Percentiles rank a stretch among this genome's conserved stretches.
Evolutionary conservation across 2,329 filamentous ascomycete species (phyloP).

Genomic region (Huntiella abstrusa): DNA sequence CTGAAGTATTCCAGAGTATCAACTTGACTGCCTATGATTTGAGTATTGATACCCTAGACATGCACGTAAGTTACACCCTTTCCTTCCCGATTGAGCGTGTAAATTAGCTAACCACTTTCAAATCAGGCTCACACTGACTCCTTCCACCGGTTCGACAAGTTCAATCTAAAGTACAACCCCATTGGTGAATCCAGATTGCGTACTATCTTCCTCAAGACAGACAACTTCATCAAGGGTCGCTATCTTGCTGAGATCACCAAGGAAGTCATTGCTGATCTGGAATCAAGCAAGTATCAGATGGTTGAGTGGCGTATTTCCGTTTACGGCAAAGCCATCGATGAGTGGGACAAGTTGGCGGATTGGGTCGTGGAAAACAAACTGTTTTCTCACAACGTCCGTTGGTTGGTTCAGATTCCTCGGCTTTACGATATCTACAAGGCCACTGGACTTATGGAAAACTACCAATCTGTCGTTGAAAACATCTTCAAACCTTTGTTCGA

Average conservation of each 20-base stretch:
- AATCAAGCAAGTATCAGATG: constrained; percentile 99
- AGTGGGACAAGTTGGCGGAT: constrained; percentile 93
- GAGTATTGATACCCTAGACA: constrained; percentile 94
- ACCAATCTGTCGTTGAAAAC: constrained; percentile 78
- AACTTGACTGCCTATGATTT: constrained; percentile 93
- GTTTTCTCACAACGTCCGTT: constrained; percentile 92
- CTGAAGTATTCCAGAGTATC: constrained; percentile 92
- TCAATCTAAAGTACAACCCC: constrained; percentile 97
- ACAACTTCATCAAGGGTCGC: constrained; percentile 90
- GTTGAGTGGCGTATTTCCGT: constrained; percentile 98
- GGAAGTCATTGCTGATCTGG: constrained; percentile 89
- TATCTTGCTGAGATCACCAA: constrained; percentile 96
- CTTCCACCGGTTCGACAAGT: constrained; percentile 98
- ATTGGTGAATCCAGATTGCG: constrained; percentile 85
- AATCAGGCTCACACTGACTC: constrained; percentile 77
- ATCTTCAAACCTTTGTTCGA: constrained; percentile 89
- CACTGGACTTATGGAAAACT: constrained; percentile 68
- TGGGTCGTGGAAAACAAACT: constrained; percentile 98
- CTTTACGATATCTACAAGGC: constrained; percentile 93
- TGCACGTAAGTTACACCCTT: constrained; percentile 52
- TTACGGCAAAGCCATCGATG: constrained; percentile 76
- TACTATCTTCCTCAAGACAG: constrained; percentile 97
- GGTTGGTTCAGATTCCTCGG: constrained; percentile 88
- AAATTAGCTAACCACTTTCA: constrained; percentile 8
- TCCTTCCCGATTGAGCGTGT: not conserved